These are phyloP conservation scores for Colletotrichum caudatum DNA, from an alignment of 2,329 filamentous ascomycete species.

Conservation along the genomic window DNA sequence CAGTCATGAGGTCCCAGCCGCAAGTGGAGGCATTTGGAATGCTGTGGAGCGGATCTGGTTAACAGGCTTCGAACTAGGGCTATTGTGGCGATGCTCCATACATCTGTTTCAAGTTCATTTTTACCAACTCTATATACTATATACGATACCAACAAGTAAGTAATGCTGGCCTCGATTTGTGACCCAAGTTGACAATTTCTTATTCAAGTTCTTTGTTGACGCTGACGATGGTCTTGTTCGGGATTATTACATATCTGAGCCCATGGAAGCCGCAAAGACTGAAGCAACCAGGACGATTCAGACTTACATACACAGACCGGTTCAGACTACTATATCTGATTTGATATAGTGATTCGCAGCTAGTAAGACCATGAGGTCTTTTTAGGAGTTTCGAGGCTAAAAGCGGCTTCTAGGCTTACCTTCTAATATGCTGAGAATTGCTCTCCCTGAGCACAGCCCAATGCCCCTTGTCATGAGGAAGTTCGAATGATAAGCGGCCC, in stretches of 20 bases:
- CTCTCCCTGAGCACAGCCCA: conserved; percentile 10
- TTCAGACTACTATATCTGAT: not conserved
- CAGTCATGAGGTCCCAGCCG: not conserved
- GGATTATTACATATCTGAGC: not conserved
- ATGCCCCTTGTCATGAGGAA: conserved; percentile 21
- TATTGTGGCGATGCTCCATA: not conserved
- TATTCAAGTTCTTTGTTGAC: not conserved
- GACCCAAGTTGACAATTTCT: not conserved
- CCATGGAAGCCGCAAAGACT: not conserved
- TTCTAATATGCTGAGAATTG: too few species aligned
- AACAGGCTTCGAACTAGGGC: too few species aligned
- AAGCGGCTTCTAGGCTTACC: not conserved
- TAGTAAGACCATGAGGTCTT: too few species aligned
- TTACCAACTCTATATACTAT: not conserved
- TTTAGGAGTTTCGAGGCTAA: not conserved
- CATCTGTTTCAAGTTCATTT: not conserved
- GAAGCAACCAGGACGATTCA: not conserved
- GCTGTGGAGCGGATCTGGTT: not conserved
- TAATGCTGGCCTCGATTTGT: not conserved
- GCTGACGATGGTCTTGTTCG: not conserved
- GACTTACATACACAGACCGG: not conserved
- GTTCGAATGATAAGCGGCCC: too few species aligned
- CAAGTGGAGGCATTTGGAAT: not conserved
- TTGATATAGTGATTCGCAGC: too few species aligned
- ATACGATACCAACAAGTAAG: not conserved